phyloP scores from a whole-genome alignment of 306 rosid species.

The Carpinus viminea region DNA sequence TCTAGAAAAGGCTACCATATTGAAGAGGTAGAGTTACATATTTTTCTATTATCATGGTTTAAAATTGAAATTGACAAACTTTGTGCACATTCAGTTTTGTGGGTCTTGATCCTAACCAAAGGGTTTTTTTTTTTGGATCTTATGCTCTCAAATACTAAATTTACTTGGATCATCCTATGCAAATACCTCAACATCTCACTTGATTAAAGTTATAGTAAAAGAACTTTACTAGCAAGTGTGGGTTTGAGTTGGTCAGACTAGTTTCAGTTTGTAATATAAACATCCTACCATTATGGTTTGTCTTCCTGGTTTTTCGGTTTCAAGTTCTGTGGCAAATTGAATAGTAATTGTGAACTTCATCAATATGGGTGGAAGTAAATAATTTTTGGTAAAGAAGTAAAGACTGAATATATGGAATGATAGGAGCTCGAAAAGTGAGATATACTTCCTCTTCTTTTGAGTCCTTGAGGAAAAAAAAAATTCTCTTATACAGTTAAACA shows the following conservation, averaged over 20 bases:
- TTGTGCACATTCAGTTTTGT: neutral
- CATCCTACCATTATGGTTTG: neutral
- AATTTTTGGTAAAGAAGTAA: neutral
- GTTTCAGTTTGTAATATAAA: neutral
- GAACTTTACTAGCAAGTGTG: neutral
- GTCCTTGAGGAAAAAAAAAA: neutral
- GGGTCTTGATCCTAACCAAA: neutral
- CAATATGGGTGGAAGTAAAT: neutral
- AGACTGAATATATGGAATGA: neutral
- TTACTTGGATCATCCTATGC: neutral
- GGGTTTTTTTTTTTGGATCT: neutral
- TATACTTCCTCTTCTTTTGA: neutral
- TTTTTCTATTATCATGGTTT: conserved; percentile 2
- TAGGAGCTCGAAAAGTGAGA: neutral
- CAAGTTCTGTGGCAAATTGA: neutral
- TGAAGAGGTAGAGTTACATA: conserved; percentile 68
- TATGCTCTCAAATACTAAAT: neutral
- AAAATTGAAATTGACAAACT: conserved; percentile 12
- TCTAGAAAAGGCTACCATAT: conserved; percentile 88
- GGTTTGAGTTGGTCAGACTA: neutral
- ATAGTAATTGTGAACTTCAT: neutral
- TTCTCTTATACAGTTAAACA: neutral
- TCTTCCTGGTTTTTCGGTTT: neutral
- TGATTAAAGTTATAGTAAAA: neutral
- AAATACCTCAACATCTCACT: neutral